Percentiles rank a stretch among this genome's conserved stretches.
Evolutionary conservation across 2,329 filamentous ascomycete genomes (phyloP).

Genomic region (Beauveria asiatica): DNA sequence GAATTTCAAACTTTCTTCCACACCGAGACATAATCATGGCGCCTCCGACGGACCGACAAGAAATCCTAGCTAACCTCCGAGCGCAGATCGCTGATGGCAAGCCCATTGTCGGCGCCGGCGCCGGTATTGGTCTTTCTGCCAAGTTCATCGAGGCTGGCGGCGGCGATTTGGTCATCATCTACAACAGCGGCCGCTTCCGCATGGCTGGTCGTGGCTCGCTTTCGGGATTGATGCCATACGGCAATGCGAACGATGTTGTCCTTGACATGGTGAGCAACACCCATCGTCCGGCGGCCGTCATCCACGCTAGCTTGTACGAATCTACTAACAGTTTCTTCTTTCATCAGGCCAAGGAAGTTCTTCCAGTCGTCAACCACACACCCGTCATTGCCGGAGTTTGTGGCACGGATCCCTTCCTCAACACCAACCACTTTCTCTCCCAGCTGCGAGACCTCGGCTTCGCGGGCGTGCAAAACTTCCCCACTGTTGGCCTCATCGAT

Average conservation of each 20-base stretch:
- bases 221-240: slow-evolving; percentile 63
- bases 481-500: slow-evolving; percentile 63
- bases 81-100: slow-evolving; percentile 45
- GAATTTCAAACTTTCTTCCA: not conserved
- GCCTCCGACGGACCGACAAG: slow-evolving; percentile 46
- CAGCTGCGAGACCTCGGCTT: slow-evolving; percentile 57
- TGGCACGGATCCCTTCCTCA: slow-evolving; percentile 60
- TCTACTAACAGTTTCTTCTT: not conserved
- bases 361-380: slow-evolving; percentile 54
- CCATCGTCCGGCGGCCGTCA: not conserved
- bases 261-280: slow-evolving; percentile 49
- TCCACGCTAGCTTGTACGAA: not conserved
- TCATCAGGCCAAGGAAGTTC: slow-evolving; percentile 50
- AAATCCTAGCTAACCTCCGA: slow-evolving; percentile 47
- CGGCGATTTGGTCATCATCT: slow-evolving; percentile 62
- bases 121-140: slow-evolving; percentile 61
- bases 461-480: slow-evolving; percentile 64
- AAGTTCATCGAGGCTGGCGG: slow-evolving; percentile 63
- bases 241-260: slow-evolving; percentile 61
- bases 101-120: slow-evolving; percentile 60
- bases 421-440: slow-evolving; percentile 50
- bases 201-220: slow-evolving; percentile 65
- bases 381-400: slow-evolving; percentile 65
- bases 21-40: slow-evolving; percentile 32
- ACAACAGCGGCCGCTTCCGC: slow-evolving; percentile 63